These are phyloP conservation scores for Acacia confusa DNA, from an alignment of 306 rosid genomes.

Conservation along the genomic window DNA sequence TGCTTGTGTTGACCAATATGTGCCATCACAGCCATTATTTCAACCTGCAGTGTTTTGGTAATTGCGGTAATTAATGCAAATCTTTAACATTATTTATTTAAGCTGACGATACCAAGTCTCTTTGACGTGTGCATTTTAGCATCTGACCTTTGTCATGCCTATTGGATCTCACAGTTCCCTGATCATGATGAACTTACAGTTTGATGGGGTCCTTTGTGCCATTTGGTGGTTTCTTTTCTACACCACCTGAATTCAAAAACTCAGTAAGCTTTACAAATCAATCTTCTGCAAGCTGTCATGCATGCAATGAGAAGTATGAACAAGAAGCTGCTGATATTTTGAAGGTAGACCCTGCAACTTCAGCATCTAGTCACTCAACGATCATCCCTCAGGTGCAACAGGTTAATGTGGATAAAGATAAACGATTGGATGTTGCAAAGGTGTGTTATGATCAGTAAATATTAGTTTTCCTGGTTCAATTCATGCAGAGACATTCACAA, in stretches of 20 bases:
- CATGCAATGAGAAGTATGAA: constrained; percentile 76
- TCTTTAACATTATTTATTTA: constrained; percentile 1
- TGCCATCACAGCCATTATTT: constrained; percentile 2
- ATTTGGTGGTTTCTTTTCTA: constrained; percentile 82
- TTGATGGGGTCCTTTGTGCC: constrained; percentile 98
- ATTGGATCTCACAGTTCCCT: constrained; percentile 57
- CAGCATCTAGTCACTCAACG: constrained; percentile 40
- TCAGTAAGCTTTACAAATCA: constrained; percentile 45
- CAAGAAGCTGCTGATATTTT: constrained; percentile 67
- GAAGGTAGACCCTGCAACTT: constrained; percentile 49
- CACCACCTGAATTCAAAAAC: constrained; percentile 55
- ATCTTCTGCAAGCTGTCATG: constrained; percentile 51
- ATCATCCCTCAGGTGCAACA: constrained; percentile 62
- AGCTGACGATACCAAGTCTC: constrained; percentile 17
- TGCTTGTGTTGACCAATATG: constrained; percentile 14
- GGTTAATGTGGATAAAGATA: constrained; percentile 50
- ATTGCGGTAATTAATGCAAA: not conserved
- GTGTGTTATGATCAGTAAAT: constrained; percentile 51
- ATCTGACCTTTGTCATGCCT: constrained; percentile 49
- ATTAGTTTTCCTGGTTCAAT: constrained; percentile 35
- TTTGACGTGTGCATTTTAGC: constrained; percentile 33
- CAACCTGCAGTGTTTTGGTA: not conserved
- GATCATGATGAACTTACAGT: constrained; percentile 69
- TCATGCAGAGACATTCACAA: constrained; percentile 35
- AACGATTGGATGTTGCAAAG: constrained; percentile 63